These are phyloP conservation scores for Tripidium arundinaceum DNA, from an alignment of 202 grass and related monocot species.

Conservation along the genomic window DNA sequence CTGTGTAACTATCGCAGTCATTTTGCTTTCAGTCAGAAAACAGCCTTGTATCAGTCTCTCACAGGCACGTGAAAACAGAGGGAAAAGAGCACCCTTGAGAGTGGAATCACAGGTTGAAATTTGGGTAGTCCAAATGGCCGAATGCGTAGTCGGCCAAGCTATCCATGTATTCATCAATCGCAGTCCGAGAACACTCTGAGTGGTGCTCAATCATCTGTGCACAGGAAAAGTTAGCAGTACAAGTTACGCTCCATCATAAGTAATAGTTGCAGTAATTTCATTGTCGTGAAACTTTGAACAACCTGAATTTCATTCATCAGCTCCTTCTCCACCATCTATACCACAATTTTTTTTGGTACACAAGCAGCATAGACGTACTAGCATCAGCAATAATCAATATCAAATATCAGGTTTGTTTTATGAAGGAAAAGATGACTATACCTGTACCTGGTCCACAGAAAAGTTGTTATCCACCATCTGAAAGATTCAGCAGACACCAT, in stretches of 20 bases:
- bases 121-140: background rate
- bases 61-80: background rate
- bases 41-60: no score
- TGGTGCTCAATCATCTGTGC: background rate
- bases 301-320: constrained; percentile 28
- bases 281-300: background rate
- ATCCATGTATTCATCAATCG: constrained; percentile 21
- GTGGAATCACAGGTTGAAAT: background rate
- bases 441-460: constrained; percentile 8
- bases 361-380: no score
- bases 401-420: background rate
- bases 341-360: background rate
- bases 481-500: background rate
- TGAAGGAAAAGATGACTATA: background rate
- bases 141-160: background rate
- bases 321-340: constrained; percentile 37
- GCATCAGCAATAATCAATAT: background rate
- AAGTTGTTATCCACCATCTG: constrained; percentile 19
- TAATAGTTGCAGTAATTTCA: background rate
- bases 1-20: background rate
- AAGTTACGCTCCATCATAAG: background rate
- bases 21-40: no score
- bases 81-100: background rate
- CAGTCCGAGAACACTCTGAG: background rate
- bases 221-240: background rate